Evolutionary conservation across 169 alveolate genomes (phyloP).

Genomic region (Cryptosporidium tyzzeri): DNA sequence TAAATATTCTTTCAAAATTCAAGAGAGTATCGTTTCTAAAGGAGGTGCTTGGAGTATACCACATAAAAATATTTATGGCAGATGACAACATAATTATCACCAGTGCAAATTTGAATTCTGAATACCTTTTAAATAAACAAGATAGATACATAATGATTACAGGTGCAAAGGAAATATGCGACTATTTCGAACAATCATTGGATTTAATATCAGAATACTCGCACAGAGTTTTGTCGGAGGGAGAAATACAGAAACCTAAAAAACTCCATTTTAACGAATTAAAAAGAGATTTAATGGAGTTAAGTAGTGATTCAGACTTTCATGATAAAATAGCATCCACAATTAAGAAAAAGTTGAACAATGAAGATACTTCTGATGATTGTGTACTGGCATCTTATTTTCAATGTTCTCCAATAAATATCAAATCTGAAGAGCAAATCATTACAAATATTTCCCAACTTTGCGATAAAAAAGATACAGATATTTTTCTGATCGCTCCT

Average conservation of each 20-base stretch:
- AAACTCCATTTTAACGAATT: constrained; percentile 6
- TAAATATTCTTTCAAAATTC: neutral
- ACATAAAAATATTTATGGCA: constrained; percentile 49
- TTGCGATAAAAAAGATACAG: neutral
- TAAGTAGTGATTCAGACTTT: neutral
- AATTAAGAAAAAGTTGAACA: neutral
- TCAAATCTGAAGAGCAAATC: constrained; percentile 21
- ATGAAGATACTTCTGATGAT: constrained; percentile 2
- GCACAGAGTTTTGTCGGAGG: neutral
- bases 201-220: constrained; percentile 36
- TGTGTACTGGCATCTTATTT: constrained; percentile 23
- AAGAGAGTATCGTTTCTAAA: constrained; percentile 2
- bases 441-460: constrained; percentile 6
- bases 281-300: constrained; percentile 18
- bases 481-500: constrained; percentile 16
- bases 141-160: constrained; percentile 45
- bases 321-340: constrained; percentile 7
- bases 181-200: constrained; percentile 22
- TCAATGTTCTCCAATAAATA: constrained; percentile 39
- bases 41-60: constrained; percentile 70
- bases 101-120: constrained; percentile 49
- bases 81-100: constrained; percentile 47
- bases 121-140: constrained; percentile 30
- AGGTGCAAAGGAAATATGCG: constrained; percentile 38
- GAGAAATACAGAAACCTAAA: constrained; percentile 6